A percentile compares a stretch with the other conserved stretches of the same genome.
phyloP scores from a whole-genome alignment of 2,329 filamentous ascomycete genomes.

The Coniella vitis region DNA sequence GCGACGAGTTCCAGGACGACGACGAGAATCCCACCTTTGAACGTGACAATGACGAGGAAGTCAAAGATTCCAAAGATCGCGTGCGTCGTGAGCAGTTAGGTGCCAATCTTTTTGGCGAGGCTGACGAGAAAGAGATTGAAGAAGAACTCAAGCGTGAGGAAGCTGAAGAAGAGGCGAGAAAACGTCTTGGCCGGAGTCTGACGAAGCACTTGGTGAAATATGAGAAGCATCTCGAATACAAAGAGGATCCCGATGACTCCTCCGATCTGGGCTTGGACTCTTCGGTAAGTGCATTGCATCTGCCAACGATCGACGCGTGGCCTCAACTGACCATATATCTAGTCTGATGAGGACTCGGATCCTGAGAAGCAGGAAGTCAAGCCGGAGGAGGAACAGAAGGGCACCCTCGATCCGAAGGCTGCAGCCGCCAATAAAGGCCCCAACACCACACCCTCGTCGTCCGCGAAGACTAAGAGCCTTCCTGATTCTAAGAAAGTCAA shows the following conservation, averaged over 20 bases:
- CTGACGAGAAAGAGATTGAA: slow-evolving; percentile 64
- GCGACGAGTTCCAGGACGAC: slow-evolving; percentile 78
- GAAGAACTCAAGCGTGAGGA: slow-evolving; percentile 64
- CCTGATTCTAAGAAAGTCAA: slow-evolving; percentile 49
- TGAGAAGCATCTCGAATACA: slow-evolving; percentile 83
- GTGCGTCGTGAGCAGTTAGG: slow-evolving; percentile 77
- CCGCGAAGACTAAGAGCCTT: slow-evolving; percentile 34
- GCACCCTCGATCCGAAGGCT: slow-evolving; percentile 32
- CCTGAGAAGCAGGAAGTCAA: slow-evolving; percentile 50
- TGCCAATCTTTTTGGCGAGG: slow-evolving; percentile 73
- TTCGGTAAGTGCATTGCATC: slow-evolving; percentile 22
- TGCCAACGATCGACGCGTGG: neutral
- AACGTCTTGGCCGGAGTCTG: slow-evolving; percentile 66
- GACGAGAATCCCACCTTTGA: slow-evolving; percentile 74
- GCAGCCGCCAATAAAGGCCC: slow-evolving; percentile 63
- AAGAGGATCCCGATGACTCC: slow-evolving; percentile 49
- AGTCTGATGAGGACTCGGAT: slow-evolving; percentile 48
- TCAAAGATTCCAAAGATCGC: slow-evolving; percentile 62
- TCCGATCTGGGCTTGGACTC: slow-evolving; percentile 29
- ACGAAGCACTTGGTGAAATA: slow-evolving; percentile 77
- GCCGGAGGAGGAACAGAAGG: slow-evolving; percentile 42
- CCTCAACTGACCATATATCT: slow-evolving; percentile 16
- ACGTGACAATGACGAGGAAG: slow-evolving; percentile 72
- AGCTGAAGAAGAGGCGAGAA: slow-evolving; percentile 61
- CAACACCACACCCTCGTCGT: slow-evolving; percentile 40